Base-by-base conservation (phyloP, 345 rosid genomes). In the Eucalyptus regnans region DNA sequence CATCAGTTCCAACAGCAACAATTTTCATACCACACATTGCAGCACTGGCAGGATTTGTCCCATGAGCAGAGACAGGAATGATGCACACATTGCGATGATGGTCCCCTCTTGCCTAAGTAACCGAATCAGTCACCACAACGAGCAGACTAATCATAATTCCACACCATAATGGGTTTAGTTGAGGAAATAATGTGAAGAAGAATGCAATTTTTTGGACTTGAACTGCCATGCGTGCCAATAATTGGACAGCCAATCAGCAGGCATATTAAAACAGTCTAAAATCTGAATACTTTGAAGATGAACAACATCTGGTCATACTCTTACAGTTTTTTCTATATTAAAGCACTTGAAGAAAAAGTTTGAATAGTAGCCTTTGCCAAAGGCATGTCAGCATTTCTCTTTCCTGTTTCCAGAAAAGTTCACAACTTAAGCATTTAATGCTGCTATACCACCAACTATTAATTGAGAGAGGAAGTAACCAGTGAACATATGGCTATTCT, bases 1-100 rank as follows among this genome's bases (percentile, higher is more conserved):
- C 95, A 93, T 97, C 99, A 89, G 99, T 97, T 91, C 99, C 99
- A 90, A 98, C 96, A 18, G 96, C 83, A 88, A 98, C 94, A 89
- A 98, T 98, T 91, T 98, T 98, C 99, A 98, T 98, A 44, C 99
- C 99, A 81, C 99, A 96, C 99, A 97, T 97, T 51, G 99, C 99
- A 92, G 99, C 99, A 92, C 96, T 98, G 23, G 99, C 99, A 92
- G 99, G 99, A 92, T 98, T 98, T 90, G 99, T 98, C 83, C 99
- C 99, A 85, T 98, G 99, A 86, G 99, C 99, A 89, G 99, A 98
- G 89, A 97, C 99, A 66, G 99, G 99, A 62, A 98, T 98, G 89
- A 98, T 98, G 93, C 99, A 97, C 87, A 98, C 99, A 89, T 98
- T 91, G 83, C 99, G 95, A 91, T 97, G 99, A 87, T 97, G 96